These are phyloP conservation scores for Tetrahymena borealis DNA, from an alignment of 73 alveolate genomes.

Conservation along the genomic window DNA sequence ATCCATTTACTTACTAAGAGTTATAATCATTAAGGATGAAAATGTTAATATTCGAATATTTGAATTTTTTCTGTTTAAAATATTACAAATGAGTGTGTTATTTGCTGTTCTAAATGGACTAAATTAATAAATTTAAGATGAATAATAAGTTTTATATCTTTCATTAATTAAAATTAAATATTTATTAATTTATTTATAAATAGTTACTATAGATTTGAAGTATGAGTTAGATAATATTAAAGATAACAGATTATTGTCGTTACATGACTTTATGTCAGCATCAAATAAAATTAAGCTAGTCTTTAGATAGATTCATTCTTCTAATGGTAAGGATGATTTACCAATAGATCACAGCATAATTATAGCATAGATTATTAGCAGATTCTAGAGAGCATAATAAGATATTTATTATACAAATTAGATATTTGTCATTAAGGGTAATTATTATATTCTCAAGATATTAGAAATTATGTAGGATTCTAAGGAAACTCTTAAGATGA, in stretches of 20 bases:
- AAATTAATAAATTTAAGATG: no score
- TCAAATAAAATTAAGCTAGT: background rate
- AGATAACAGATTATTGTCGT: background rate
- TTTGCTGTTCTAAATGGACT: no score
- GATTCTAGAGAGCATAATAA: background rate
- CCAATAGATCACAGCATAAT: background rate
- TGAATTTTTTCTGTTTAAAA: no score
- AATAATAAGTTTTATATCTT: no score
- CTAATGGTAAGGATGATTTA: background rate
- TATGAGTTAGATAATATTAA: background rate
- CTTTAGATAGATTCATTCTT: background rate
- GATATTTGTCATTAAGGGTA: background rate
- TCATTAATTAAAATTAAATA: background rate
- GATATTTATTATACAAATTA: background rate
- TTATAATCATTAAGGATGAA: no score
- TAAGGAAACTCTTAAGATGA: background rate
- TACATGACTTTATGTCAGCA: background rate
- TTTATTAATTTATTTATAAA: background rate
- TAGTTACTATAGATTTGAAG: background rate
- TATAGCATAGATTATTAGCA: background rate
- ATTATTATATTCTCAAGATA: background rate
- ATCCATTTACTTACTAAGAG: no score
- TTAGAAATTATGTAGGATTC: background rate
- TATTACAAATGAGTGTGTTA: no score
- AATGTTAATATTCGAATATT: no score